Conservation (phyloP, 2,329 filamentous ascomycete genomes). For the Nemania abortiva region DNA sequence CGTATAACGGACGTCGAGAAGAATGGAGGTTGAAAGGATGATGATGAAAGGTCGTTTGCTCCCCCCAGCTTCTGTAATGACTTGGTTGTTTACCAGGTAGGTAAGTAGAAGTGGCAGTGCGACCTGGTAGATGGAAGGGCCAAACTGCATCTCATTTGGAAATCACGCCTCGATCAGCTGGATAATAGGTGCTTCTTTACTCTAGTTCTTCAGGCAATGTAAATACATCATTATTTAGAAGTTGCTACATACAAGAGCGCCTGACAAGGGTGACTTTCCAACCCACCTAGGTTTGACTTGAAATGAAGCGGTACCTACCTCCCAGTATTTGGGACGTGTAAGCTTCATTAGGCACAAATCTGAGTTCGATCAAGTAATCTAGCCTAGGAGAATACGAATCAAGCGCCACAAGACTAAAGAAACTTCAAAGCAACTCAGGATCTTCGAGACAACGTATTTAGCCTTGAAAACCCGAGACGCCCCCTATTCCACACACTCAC, state of each 20-base stretch:
- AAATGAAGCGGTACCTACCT: not conserved
- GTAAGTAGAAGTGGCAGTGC: not conserved
- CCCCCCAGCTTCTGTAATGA: not conserved
- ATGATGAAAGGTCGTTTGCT: not conserved
- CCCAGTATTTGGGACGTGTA: not conserved
- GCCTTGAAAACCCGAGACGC: too few relatives aligned
- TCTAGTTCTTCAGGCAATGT: not conserved
- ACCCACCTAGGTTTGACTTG: not conserved
- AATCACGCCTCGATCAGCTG: not conserved
- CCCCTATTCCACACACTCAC: too few relatives aligned
- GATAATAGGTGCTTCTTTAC: not conserved
- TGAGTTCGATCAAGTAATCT: not conserved
- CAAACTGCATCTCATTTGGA: not conserved
- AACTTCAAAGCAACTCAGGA: not conserved
- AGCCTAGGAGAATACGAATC: not conserved
- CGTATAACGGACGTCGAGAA: not conserved
- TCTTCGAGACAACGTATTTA: too few relatives aligned
- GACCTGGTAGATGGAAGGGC: constrained; percentile 5
- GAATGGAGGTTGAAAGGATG: not conserved
- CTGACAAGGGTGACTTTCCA: not conserved
- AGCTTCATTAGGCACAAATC: not conserved
- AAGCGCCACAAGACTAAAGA: not conserved
- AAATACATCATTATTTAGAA: not conserved
- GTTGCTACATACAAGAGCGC: too few relatives aligned
- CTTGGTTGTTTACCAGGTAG: not conserved